Conservation (phyloP, 768 basidiomycete species). For the Naematelia encephala region DNA sequence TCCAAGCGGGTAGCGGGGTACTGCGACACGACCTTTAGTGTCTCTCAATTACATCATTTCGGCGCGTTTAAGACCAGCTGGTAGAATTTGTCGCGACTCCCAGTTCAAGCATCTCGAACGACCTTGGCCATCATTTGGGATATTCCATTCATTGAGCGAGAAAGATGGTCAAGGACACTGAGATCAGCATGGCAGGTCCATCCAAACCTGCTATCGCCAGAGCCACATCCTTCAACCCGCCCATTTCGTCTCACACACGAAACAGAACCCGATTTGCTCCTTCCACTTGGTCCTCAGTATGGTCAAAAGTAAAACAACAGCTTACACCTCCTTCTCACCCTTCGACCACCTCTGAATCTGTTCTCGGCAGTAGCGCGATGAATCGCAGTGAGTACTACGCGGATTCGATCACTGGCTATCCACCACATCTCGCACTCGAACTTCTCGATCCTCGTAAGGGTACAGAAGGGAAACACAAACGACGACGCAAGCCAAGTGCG, state of each 20-base stretch:
- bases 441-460: conserved; percentile 29
- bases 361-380: conserved; percentile 21
- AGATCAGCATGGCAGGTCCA: background rate
- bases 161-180: background rate
- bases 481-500: conserved; percentile 3
- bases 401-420: conserved; percentile 10
- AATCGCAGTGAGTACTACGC: conserved; percentile 26
- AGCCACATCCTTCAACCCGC: background rate
- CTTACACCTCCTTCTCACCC: conserved; percentile 47
- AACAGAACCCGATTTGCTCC: conserved; percentile 31
- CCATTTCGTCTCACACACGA: background rate
- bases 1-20: too few relatives aligned
- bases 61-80: too few relatives aligned
- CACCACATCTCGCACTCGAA: conserved; percentile 23
- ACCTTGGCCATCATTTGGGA: background rate
- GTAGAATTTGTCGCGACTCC: too few relatives aligned
- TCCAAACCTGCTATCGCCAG: background rate
- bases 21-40: too few relatives aligned
- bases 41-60: too few relatives aligned
- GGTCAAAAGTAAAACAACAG: conserved; percentile 28
- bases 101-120: background rate
- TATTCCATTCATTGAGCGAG: background rate
- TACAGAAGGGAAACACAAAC: conserved; percentile 25
- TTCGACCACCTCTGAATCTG: conserved; percentile 47
- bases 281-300: conserved; percentile 14